These are phyloP conservation scores for Tubosaeta brunneosetosa DNA, from an alignment of 768 basidiomycete genomes.

Conservation along the genomic window DNA sequence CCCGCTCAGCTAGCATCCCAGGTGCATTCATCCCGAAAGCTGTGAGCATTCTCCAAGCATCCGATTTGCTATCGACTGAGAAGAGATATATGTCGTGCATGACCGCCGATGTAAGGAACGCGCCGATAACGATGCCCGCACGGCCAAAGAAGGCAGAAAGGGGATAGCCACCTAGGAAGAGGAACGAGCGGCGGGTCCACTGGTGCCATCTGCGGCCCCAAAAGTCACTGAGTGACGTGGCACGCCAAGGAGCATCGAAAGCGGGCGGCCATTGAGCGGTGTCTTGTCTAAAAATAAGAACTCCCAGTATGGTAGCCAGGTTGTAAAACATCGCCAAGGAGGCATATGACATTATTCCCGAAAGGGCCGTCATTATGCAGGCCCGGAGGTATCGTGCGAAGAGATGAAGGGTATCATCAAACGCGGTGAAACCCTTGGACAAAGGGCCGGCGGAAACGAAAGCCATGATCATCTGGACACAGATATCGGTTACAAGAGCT, in stretches of 20 bases:
- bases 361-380: conserved; percentile 39
- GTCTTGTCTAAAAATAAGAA: conserved; percentile 26
- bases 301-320: conserved; percentile 16
- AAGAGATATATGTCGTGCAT: conserved; percentile 39
- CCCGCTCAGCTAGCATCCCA: conserved; percentile 44
- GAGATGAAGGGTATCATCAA: conserved; percentile 28
- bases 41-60: conserved; percentile 38
- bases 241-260: conserved; percentile 32
- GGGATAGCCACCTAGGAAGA: conserved; percentile 10
- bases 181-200: conserved; percentile 28
- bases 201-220: conserved; percentile 22
- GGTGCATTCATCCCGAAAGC: conserved; percentile 55
- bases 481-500: conserved; percentile 39
- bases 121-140: background rate
- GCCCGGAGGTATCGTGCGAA: conserved; percentile 34
- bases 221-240: conserved; percentile 35
- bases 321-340: conserved; percentile 37
- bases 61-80: conserved; percentile 45
- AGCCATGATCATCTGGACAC: conserved; percentile 45
- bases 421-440: conserved; percentile 25
- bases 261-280: conserved; percentile 32
- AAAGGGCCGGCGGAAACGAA: conserved; percentile 31
- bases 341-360: conserved; percentile 24
- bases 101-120: background rate
- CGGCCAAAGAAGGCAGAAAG: no score